A percentile compares a stretch with the other conserved stretches of the same genome.
These are phyloP conservation scores for Jackrogersella minutella DNA, from an alignment of 495 filamentous ascomycete species.

Conservation along the genomic window DNA sequence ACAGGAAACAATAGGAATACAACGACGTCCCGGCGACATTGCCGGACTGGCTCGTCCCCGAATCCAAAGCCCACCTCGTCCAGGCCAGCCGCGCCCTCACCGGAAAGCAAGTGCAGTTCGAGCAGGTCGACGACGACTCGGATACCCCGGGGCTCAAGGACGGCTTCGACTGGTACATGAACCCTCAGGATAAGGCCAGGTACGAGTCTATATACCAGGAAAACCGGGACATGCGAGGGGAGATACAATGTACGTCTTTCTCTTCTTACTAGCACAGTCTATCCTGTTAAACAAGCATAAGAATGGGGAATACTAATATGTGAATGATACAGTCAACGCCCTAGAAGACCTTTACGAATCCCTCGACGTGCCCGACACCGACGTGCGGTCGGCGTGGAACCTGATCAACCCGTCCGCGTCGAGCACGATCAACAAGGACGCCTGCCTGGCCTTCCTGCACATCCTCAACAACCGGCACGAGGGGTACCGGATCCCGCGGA, in stretches of 20 bases:
- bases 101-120: constrained; percentile 77
- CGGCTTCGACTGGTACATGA: constrained; percentile 99
- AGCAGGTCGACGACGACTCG: constrained; percentile 77
- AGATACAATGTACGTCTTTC: constrained; percentile 73
- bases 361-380: constrained; percentile 94
- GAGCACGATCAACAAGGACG: constrained; percentile 88
- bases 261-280: too few relatives aligned
- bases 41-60: constrained; percentile 95
- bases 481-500: constrained; percentile 90
- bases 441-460: constrained; percentile 91
- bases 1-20: constrained; percentile 71
- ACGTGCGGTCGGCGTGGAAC: constrained; percentile 94
- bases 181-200: constrained; percentile 83
- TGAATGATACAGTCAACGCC: constrained; percentile 77
- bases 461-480: constrained; percentile 95
- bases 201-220: constrained; percentile 96
- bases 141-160: constrained; percentile 86
- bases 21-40: constrained; percentile 80
- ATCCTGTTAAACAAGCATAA: too few relatives aligned
- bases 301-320: too few relatives aligned
- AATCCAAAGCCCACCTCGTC: constrained; percentile 95
- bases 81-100: constrained; percentile 85
- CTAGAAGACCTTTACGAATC: constrained; percentile 86
- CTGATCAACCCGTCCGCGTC: constrained; percentile 88
- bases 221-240: constrained; percentile 83